Percentiles rank a stretch among this genome's conserved stretches.
phyloP scores from a whole-genome alignment of 805 yeast genomes.

The Saturnispora mendoncae region DNA sequence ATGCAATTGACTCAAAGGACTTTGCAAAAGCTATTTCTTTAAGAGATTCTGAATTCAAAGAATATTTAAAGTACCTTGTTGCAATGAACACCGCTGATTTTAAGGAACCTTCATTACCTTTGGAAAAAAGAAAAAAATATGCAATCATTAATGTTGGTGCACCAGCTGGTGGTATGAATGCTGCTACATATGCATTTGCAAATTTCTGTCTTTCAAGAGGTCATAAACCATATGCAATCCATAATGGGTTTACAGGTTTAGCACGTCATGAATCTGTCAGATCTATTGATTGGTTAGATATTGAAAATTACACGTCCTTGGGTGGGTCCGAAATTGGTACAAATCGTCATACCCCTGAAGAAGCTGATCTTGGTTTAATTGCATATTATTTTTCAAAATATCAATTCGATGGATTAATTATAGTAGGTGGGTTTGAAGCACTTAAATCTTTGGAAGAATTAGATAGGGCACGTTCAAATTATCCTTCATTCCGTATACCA shows the following conservation, averaged over 20 bases:
- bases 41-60: constrained; percentile 64
- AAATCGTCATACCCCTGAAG: constrained; percentile 59
- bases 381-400: constrained; percentile 66
- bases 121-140: constrained; percentile 45
- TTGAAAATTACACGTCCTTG: constrained; percentile 61
- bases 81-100: constrained; percentile 64
- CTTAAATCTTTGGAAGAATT: constrained; percentile 63
- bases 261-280: constrained; percentile 53
- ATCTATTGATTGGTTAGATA: constrained; percentile 56
- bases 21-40: constrained; percentile 62
- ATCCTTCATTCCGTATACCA: constrained; percentile 69
- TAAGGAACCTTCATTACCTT: constrained; percentile 50
- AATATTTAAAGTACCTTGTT: constrained; percentile 52
- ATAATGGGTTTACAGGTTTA: constrained; percentile 68
- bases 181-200: constrained; percentile 69
- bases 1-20: constrained; percentile 54
- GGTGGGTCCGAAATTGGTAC: constrained; percentile 86
- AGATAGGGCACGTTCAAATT: constrained; percentile 47
- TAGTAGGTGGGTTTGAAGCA: constrained; percentile 80
- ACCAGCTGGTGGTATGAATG: constrained; percentile 70
- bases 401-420: constrained; percentile 58
- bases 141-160: constrained; percentile 76
- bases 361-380: constrained; percentile 57
- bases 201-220: constrained; percentile 69
- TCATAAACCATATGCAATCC: constrained; percentile 61